Evolutionary conservation across 305 asterid genomes (phyloP).

Genomic region (Solanum aculeatissimum): DNA sequence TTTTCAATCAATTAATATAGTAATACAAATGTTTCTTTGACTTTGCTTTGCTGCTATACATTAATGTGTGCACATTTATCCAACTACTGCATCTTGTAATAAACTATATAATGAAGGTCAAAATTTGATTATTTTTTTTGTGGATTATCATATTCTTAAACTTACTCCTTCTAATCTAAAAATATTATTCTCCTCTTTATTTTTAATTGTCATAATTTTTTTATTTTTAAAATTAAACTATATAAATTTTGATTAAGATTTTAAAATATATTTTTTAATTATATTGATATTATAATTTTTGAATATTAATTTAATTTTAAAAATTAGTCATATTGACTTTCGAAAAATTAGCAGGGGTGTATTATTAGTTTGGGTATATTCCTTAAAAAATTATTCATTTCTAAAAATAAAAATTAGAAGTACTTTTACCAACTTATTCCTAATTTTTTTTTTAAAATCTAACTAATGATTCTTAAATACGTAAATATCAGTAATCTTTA

Average conservation of each 20-base stretch:
- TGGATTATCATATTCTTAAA: background rate
- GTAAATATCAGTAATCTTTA: background rate
- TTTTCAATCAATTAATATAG: too few species aligned
- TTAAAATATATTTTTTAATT: too few species aligned
- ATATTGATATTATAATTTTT: too few species aligned
- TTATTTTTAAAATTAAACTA: too few species aligned
- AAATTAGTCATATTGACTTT: too few species aligned
- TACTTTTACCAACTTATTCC: background rate
- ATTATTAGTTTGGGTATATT: background rate
- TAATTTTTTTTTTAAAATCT: too few species aligned
- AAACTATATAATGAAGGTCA: too few species aligned
- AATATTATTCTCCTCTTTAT: too few species aligned
- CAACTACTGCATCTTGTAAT: background rate
- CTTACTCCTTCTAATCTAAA: background rate
- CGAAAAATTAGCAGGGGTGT: rapidly evolving
- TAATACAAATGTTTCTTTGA: background rate
- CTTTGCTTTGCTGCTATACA: background rate
- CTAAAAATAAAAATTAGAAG: background rate
- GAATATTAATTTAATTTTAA: too few species aligned
- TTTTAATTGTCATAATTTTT: too few species aligned
- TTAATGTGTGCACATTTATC: background rate
- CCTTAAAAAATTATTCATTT: background rate
- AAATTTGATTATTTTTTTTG: background rate
- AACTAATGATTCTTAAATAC: background rate
- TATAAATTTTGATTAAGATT: too few species aligned